These are phyloP conservation scores for Beauveria bassiana DNA, from an alignment of 2,329 filamentous ascomycete species.

Conservation along the genomic window DNA sequence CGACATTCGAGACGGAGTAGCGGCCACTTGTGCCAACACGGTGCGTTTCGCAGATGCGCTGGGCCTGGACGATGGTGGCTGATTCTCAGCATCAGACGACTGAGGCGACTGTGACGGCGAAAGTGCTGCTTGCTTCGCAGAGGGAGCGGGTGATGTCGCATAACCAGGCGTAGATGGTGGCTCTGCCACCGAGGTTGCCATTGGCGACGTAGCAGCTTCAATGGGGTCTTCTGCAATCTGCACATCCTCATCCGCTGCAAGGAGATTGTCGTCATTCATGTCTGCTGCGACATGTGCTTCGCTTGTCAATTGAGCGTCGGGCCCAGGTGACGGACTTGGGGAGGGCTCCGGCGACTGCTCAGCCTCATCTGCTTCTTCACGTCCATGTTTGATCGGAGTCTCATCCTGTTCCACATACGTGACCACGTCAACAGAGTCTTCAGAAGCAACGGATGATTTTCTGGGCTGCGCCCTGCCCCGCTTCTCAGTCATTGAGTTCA, in stretches of 20 bases:
- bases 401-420: constrained; percentile 8
- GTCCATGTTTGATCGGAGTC: constrained; percentile 21
- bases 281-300: constrained; percentile 9
- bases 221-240: constrained; percentile 11
- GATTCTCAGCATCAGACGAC: constrained; percentile 74
- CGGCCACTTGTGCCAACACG: constrained; percentile 36
- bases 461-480: background rate
- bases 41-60: constrained; percentile 38
- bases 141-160: constrained; percentile 35
- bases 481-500: background rate
- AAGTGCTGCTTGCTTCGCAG: constrained; percentile 44
- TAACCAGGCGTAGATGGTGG: constrained; percentile 37
- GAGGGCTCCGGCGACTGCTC: constrained; percentile 12
- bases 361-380: background rate
- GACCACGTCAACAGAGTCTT: constrained; percentile 8
- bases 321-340: constrained; percentile 10
- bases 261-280: constrained; percentile 3
- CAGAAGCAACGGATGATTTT: background rate
- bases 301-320: constrained; percentile 11
- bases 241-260: constrained; percentile 4
- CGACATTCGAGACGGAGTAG: constrained; percentile 44
- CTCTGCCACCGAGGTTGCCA: constrained; percentile 15
- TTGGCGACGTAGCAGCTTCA: constrained; percentile 5
- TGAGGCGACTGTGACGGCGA: constrained; percentile 64
- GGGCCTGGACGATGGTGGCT: constrained; percentile 60